phyloP scores from a whole-genome alignment of 2,329 filamentous ascomycete species.

The Colletotrichum godetiae region DNA sequence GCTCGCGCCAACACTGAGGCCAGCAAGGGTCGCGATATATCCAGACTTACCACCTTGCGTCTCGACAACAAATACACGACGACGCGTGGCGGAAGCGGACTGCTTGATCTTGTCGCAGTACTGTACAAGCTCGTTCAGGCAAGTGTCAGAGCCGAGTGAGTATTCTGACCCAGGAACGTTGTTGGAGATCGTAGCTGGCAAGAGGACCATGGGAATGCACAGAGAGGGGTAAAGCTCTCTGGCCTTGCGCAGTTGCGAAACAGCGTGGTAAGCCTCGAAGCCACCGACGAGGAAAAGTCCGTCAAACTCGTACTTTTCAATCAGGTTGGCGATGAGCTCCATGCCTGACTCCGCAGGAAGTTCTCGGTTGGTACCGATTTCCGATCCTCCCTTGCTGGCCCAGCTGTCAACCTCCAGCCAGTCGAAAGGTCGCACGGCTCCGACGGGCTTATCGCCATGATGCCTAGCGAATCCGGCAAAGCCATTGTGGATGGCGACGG shows the following conservation, averaged over 20 bases:
- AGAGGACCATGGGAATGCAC: constrained; percentile 89
- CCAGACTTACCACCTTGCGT: constrained; percentile 96
- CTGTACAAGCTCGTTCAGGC: constrained; percentile 91
- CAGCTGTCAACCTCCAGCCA: constrained; percentile 97
- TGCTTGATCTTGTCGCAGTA: constrained; percentile 99
- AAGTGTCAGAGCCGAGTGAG: constrained; percentile 95
- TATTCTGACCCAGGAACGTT: constrained; percentile 99
- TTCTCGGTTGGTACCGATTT: constrained; percentile 97
- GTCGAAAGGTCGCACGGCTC: constrained; percentile 84
- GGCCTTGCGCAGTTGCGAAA: constrained; percentile 87
- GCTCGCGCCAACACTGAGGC: constrained; percentile 89
- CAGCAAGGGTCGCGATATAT: constrained; percentile 91
- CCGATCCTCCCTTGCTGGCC: constrained; percentile 96
- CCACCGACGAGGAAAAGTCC: constrained; percentile 92
- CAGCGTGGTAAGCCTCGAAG: constrained; percentile 95
- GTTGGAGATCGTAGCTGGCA: constrained; percentile 98
- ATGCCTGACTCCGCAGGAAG: constrained; percentile 88
- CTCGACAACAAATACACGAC: constrained; percentile 97
- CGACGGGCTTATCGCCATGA: constrained; percentile 83
- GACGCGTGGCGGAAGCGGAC: constrained; percentile 91
- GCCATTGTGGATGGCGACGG: constrained; percentile 93
- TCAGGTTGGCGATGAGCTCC: constrained; percentile 82
- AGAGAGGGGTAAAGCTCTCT: constrained; percentile 83
- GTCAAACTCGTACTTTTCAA: constrained; percentile 89
- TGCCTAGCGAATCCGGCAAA: constrained; percentile 95